phyloP scores from a whole-genome alignment of 1,284 basidiomycete genomes.

The Ceratobasidium sp. region DNA sequence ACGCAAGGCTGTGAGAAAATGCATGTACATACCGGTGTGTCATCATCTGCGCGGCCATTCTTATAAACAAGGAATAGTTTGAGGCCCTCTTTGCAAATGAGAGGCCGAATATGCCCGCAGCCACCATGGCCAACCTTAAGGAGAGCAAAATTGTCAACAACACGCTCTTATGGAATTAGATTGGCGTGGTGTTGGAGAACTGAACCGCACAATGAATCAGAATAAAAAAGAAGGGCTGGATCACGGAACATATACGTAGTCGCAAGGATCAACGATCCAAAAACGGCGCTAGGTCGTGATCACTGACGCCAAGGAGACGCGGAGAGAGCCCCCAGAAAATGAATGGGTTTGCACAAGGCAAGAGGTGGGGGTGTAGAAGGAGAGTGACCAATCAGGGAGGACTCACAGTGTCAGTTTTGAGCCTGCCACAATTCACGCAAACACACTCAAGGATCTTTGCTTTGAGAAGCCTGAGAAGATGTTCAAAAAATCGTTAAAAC shows the following conservation, averaged over 20 bases:
- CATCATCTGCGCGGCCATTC: slow-evolving; percentile 89
- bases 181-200: slow-evolving; percentile 1
- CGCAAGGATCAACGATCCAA: slow-evolving; percentile 51
- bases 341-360: slow-evolving; percentile 52
- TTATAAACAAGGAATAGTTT: slow-evolving; percentile 98
- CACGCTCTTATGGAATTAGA: slow-evolving; percentile 21
- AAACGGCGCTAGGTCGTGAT: slow-evolving; percentile 37
- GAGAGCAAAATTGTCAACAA: slow-evolving; percentile 45
- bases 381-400: slow-evolving; percentile 71
- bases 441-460: slow-evolving; percentile 99
- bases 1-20: slow-evolving; percentile 8
- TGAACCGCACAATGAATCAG: slow-evolving; percentile 5
- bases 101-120: slow-evolving; percentile 93
- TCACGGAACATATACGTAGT: slow-evolving; percentile 20
- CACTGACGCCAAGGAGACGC: slow-evolving; percentile 57
- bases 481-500: slow-evolving; percentile 56
- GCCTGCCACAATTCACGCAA: slow-evolving; percentile 97
- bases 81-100: slow-evolving; percentile 93
- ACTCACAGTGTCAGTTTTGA: slow-evolving; percentile 97
- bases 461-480: slow-evolving; percentile 90
- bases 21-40: slow-evolving; percentile 74
- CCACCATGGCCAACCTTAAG: slow-evolving; percentile 96
- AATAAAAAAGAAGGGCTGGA: slow-evolving; percentile 24
- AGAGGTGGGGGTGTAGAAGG: slow-evolving; percentile 69
- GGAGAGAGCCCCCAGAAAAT: slow-evolving; percentile 96